Evolutionary conservation across 2,329 filamentous ascomycete species (phyloP).

Genomic region (Fusarium pseudocircinatum): DNA sequence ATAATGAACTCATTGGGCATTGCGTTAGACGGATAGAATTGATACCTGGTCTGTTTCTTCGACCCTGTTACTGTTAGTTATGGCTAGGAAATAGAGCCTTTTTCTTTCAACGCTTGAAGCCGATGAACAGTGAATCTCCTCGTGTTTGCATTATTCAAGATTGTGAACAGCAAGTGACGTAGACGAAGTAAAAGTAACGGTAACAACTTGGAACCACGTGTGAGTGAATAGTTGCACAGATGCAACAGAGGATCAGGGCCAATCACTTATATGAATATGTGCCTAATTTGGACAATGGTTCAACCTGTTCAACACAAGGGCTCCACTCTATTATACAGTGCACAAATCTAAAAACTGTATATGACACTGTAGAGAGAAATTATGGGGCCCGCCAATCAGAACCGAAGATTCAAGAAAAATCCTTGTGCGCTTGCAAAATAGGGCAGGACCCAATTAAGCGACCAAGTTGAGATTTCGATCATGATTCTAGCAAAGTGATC

Average conservation of each 20-base stretch:
- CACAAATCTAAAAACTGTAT: fast-evolving
- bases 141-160: no score
- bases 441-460: slow-evolving; percentile 59
- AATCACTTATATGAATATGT: slow-evolving; percentile 16
- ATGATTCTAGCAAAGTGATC: slow-evolving; percentile 8
- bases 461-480: slow-evolving; percentile 48
- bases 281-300: slow-evolving; percentile 9
- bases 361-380: background rate
- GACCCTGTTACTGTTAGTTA: slow-evolving; percentile 1
- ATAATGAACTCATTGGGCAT: slow-evolving; percentile 28
- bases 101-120: background rate
- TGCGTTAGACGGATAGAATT: slow-evolving; percentile 35
- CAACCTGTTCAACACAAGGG: background rate
- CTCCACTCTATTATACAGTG: slow-evolving; percentile 10
- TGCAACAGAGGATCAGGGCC: background rate
- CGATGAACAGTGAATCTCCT: background rate
- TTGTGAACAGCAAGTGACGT: background rate
- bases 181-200: background rate
- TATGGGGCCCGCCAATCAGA: slow-evolving; percentile 19
- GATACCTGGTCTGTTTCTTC: slow-evolving; percentile 38
- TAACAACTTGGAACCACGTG: background rate
- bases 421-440: slow-evolving; percentile 20
- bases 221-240: background rate
- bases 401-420: background rate
- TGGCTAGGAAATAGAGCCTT: slow-evolving; percentile 12